Conservation (phyloP, 2,329 filamentous ascomycete species). For the Myriosclerotinia duriaeana region DNA sequence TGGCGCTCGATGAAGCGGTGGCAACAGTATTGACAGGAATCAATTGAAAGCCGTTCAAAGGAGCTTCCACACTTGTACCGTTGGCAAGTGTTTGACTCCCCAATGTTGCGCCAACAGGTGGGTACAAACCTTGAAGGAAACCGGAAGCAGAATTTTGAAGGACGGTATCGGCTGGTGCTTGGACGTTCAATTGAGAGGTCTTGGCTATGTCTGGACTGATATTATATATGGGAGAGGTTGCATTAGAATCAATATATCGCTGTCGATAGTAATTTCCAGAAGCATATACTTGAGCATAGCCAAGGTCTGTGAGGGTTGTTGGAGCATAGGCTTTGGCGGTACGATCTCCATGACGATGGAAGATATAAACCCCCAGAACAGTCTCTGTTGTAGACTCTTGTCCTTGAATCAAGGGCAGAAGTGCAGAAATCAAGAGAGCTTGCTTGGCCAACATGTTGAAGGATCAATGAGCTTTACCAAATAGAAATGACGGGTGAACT, state of each 20-base stretch:
- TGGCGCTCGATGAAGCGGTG: constrained; percentile 52
- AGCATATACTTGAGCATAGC: constrained; percentile 71
- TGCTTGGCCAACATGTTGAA: constrained; percentile 42
- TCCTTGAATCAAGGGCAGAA: constrained; percentile 41
- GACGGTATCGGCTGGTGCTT: constrained; percentile 71
- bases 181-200: constrained; percentile 68
- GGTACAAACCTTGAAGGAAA: constrained; percentile 86
- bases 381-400: constrained; percentile 41
- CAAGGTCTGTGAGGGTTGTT: constrained; percentile 73
- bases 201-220: constrained; percentile 67
- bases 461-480: background rate
- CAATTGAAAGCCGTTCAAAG: constrained; percentile 79
- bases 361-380: constrained; percentile 75
- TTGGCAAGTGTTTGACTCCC: constrained; percentile 67
- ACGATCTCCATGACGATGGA: constrained; percentile 86
- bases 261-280: constrained; percentile 74
- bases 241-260: constrained; percentile 67
- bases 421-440: constrained; percentile 45
- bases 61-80: constrained; percentile 62
- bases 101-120: constrained; percentile 60
- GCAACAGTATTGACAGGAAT: constrained; percentile 68
- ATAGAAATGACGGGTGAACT: background rate
- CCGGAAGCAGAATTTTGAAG: constrained; percentile 76
- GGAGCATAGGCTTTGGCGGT: constrained; percentile 74
- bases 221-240: constrained; percentile 59